Evolutionary conservation across 225 moss, liverwort and hornwort genomes (phyloP).

Genomic region (Straminergon stramineum): DNA sequence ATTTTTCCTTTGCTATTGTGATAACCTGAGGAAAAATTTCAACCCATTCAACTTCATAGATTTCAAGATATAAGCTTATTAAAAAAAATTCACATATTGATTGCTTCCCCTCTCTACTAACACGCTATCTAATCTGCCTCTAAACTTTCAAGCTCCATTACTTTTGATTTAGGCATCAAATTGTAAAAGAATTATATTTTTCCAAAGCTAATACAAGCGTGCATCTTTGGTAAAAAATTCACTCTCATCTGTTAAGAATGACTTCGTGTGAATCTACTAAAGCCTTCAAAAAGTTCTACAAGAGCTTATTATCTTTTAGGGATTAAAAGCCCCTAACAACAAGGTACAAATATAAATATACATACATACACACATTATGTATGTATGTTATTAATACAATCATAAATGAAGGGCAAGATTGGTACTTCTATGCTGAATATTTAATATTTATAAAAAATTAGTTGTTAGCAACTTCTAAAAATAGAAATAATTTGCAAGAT

Average conservation of each 20-base stretch:
- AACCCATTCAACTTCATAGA: background rate
- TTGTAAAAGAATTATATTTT: background rate
- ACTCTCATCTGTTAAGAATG: background rate
- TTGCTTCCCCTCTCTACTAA: no score
- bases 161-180: background rate
- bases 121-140: fast-evolving
- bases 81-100: background rate
- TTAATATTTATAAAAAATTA: no score
- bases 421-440: fast-evolving
- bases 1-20: background rate
- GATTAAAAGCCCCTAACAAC: fast-evolving
- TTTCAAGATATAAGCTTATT: background rate
- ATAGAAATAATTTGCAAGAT: fast-evolving
- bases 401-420: background rate
- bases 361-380: background rate
- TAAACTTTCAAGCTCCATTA: background rate
- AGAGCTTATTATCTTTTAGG: fast-evolving
- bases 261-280: background rate
- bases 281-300: background rate
- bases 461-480: fast-evolving
- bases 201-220: fast-evolving
- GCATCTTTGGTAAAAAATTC: background rate
- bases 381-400: background rate
- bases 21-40: background rate
- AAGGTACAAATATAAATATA: background rate